Base-by-base conservation (phyloP, 345 rosid species). In the Populus nigra region DNA sequence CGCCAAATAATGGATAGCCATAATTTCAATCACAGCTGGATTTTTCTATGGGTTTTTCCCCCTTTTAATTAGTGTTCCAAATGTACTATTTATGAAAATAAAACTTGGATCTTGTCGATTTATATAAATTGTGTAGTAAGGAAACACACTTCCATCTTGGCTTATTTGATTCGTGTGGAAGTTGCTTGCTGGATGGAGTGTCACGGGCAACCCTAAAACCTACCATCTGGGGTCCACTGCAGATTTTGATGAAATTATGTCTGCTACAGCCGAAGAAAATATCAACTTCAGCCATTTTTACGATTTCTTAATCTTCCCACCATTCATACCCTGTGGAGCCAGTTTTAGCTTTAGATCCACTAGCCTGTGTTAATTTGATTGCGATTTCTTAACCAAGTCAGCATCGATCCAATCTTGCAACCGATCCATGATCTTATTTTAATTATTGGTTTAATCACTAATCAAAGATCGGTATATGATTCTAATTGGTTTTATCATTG, bases 241-340 rank as follows among this genome's bases (percentile, higher is more conserved):
- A 65, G 49, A 38, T 74, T 29, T 49, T 45, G 31, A 53, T 47
- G 43, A 15, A 68, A 61, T 47, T 76, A 53, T 73, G 68, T 65
- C n/a, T 27, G 65, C 29, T n/a, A 59, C 43, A 15, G 22, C 31
- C 23, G 22, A 36, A 47, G 36, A 55, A 71, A 67, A 49, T 5
- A 8, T 31, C 29, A 31, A 35, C 18, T 23, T 45, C 36, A 17
- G 62, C 17, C 55, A 31, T 71, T 73, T 78, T 73, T 80, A 65
- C 31, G n/a, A 47, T 63, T 53, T 73, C 68, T 36, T 36, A 63
- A 53, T 65, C 62, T 77, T 82, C 72, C 75, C 53, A 63, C 9
- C 25, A 35, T 85, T 83, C 88, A 81, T 76, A 83, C 75, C 27
- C 15, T 68, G 85, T 69, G 74, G 80, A 72, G 61, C 68, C 71